Conservation (phyloP, 768 basidiomycete genomes). For the Lentinula aciculospora region DNA sequence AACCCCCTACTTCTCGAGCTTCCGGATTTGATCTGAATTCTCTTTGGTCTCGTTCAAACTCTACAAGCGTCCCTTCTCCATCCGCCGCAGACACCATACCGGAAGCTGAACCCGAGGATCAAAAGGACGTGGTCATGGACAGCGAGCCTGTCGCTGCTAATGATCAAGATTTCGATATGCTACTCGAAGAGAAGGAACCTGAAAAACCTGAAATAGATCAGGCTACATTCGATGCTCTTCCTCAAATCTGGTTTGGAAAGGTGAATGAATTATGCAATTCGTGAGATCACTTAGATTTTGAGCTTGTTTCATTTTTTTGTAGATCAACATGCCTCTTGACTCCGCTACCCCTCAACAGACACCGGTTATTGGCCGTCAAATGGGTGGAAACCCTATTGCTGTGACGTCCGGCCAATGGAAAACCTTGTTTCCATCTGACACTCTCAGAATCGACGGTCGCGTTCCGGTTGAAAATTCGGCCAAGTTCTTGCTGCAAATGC, state of each 20-base stretch:
- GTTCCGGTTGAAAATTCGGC: slow-evolving; percentile 72
- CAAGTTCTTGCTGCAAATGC: slow-evolving; percentile 73
- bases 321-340: slow-evolving; percentile 82
- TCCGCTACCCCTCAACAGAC: slow-evolving; percentile 64
- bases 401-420: slow-evolving; percentile 63
- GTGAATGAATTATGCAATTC: slow-evolving; percentile 31
- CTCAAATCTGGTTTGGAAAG: slow-evolving; percentile 70
- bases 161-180: slow-evolving; percentile 86
- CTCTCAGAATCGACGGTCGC: slow-evolving; percentile 77
- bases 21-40: slow-evolving; percentile 68
- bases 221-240: slow-evolving; percentile 47
- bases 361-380: slow-evolving; percentile 64
- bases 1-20: slow-evolving; percentile 39
- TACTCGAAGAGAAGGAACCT: slow-evolving; percentile 57
- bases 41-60: slow-evolving; percentile 57
- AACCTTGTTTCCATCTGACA: slow-evolving; percentile 65
- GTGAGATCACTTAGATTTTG: slow-evolving; percentile 7
- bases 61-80: slow-evolving; percentile 12
- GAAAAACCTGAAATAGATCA: slow-evolving; percentile 35
- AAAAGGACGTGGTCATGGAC: slow-evolving; percentile 36
- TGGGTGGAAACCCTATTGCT: slow-evolving; percentile 66
- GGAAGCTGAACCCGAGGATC: slow-evolving; percentile 13
- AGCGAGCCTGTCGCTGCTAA: slow-evolving; percentile 42
- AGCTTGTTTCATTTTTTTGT: slow-evolving; percentile 6
- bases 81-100: slow-evolving; percentile 20